Percentiles rank a stretch among this genome's conserved stretches.
phyloP scores from a whole-genome alignment of 2,329 filamentous ascomycete genomes.

The Trichoderma lentiforme region DNA sequence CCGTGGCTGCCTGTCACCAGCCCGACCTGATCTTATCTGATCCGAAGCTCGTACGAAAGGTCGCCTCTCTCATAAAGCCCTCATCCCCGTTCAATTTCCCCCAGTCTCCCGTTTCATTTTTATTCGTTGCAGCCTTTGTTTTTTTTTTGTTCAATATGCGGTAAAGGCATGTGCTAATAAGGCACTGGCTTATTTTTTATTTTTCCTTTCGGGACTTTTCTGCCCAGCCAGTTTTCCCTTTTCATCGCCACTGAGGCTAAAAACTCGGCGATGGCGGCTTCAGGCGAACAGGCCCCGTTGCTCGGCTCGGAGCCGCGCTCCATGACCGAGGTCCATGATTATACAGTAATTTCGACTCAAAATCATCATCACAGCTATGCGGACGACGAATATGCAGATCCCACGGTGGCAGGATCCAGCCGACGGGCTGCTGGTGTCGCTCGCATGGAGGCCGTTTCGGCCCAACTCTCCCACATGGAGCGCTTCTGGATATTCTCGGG shows the following conservation, averaged over 20 bases:
- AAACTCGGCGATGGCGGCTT: neutral
- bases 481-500: slow-evolving; percentile 52
- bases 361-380: neutral
- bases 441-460: slow-evolving; percentile 49
- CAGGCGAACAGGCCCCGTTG: slow-evolving; percentile 10
- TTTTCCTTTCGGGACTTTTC: neutral
- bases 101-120: neutral
- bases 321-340: slow-evolving; percentile 9
- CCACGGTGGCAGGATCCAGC: neutral
- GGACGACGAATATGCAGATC: neutral
- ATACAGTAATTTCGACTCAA: neutral
- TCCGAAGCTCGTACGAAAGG: slow-evolving; percentile 7
- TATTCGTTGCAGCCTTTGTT: neutral
- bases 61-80: slow-evolving; percentile 9
- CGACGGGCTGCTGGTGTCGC: slow-evolving; percentile 42
- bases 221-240: neutral
- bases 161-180: neutral
- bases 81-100: neutral
- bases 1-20: slow-evolving; percentile 15
- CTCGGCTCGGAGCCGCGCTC: slow-evolving; percentile 13
- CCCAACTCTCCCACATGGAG: slow-evolving; percentile 44
- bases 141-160: neutral
- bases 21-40: slow-evolving; percentile 18
- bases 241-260: neutral
- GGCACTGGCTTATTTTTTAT: neutral